phyloP scores from a whole-genome alignment of 805 yeast species.

The Sugiyamaella smithiae region DNA sequence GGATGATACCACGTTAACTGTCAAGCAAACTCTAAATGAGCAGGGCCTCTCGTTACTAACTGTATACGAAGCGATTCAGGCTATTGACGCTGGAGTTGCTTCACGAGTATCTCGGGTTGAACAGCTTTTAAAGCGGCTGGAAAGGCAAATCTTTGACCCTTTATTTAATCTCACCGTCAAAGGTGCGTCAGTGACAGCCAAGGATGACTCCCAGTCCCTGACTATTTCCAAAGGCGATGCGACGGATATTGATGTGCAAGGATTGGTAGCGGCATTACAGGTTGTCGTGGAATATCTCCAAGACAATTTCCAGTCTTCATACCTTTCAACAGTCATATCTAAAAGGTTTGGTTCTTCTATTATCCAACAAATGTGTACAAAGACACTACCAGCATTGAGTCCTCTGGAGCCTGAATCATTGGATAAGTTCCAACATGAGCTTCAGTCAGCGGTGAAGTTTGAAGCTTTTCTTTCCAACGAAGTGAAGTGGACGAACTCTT shows the following conservation, averaged over 20 bases:
- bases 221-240: not conserved
- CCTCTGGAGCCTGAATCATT: slow-evolving; percentile 20
- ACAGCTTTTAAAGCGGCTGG: slow-evolving; percentile 15
- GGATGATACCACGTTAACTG: not conserved
- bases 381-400: slow-evolving; percentile 21
- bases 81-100: slow-evolving; percentile 9
- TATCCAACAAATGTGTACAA: slow-evolving; percentile 5
- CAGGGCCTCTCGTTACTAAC: slow-evolving; percentile 12
- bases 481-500: slow-evolving; percentile 17
- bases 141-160: slow-evolving; percentile 18
- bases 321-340: slow-evolving; percentile 9
- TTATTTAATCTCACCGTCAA: slow-evolving; percentile 11
- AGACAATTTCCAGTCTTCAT: slow-evolving; percentile 10
- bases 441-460: slow-evolving; percentile 15
- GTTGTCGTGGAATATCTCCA: slow-evolving; percentile 17
- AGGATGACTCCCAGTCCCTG: not conserved
- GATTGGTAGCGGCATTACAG: slow-evolving; percentile 10
- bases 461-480: slow-evolving; percentile 14
- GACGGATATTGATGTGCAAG: slow-evolving; percentile 1
- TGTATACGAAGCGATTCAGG: slow-evolving; percentile 18
- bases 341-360: slow-evolving; percentile 18
- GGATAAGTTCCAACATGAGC: slow-evolving; percentile 16
- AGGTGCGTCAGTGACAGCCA: not conserved
- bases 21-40: slow-evolving; percentile 7
- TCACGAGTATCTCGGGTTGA: slow-evolving; percentile 12